Base-by-base conservation (phyloP, 345 rosid species). In the Pistacia vera region DNA sequence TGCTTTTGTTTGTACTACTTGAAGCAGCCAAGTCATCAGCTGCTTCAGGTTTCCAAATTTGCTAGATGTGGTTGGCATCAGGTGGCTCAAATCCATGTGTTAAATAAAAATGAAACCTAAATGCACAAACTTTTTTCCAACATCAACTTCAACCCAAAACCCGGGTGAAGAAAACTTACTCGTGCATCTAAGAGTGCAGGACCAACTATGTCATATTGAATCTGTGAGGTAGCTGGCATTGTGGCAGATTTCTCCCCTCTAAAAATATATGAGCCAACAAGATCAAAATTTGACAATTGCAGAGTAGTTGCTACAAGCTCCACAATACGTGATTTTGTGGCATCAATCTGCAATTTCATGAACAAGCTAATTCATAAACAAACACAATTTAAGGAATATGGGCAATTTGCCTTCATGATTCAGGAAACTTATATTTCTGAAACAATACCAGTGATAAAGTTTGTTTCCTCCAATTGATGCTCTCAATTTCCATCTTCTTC, bases 201-300 rank as follows among this genome's bases (percentile, higher is more conserved):
- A 79, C 88, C 81, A 59, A 96, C 86, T 80, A 91, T 88, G 73
- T 96, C 97, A 68, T 84, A 81, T 74, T 87, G 88, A 82, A 91
- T 83, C 86, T 83, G 85, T 74, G 88, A 85, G 56, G 89, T 83
- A 78, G 93, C 80, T n/a, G 92, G 87, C 73, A 78, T 75, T 68
- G 72, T 33, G 58, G 86, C 70, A 54, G 97, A 79, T 2, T 85
- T 88, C 58, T 81, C 95, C 65, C 91, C 91, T 85, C 82, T 86
- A 65, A 93, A 85, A 11, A 88, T 66, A 75, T 87, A 90, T 52
- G 93, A 75, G 46, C 85, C 80, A 17, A 84, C 97, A 75, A 92
- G 80, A 91, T 93, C 94, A 69, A 92, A 78, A 83, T 90, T 96
- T 80, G 99, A 92, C 73, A 93, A 71, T 75, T 85, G 90, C 73